Evolutionary conservation across 202 grass and related monocot species (phyloP).

Genomic region (Panicum virgatum): DNA sequence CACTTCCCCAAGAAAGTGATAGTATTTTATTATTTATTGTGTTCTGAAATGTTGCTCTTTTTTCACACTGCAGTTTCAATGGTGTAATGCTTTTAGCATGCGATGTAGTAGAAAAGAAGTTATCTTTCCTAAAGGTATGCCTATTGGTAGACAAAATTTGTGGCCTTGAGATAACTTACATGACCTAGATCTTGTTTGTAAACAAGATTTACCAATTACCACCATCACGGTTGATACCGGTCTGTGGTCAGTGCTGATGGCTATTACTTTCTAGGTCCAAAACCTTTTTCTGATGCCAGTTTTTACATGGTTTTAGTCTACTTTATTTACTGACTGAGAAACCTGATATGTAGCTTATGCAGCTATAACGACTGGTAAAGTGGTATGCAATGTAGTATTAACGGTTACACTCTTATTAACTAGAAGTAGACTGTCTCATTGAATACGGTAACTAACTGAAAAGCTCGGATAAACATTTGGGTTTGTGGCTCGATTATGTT

Average conservation of each 20-base stretch:
- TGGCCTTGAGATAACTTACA: neutral
- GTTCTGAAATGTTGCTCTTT: slow-evolving; percentile 8
- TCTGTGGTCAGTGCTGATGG: neutral
- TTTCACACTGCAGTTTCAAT: slow-evolving; percentile 66
- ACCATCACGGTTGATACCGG: neutral
- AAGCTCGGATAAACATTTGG: neutral
- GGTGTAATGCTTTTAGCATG: slow-evolving; percentile 74
- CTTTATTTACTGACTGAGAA: slow-evolving; percentile 7
- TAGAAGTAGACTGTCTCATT: neutral
- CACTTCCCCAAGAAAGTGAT: slow-evolving; percentile 23
- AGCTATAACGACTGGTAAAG: neutral
- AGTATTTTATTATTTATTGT: slow-evolving; percentile 22
- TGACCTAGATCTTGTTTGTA: slow-evolving; percentile 15
- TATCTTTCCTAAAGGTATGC: slow-evolving; percentile 71
- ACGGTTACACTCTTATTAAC: neutral
- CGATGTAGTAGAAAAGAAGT: slow-evolving; percentile 57
- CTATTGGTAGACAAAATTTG: slow-evolving; percentile 14
- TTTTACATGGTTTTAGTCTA: slow-evolving; percentile 6
- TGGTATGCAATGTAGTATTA: neutral
- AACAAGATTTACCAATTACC: slow-evolving; percentile 14
- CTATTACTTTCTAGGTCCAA: slow-evolving; percentile 5
- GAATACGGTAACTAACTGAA: neutral
- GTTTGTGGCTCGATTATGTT: neutral
- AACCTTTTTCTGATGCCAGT: neutral
- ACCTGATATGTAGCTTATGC: neutral